Evolutionary conservation across 2,329 filamentous ascomycete species (phyloP).

Genomic region (Fusarium pseudocircinatum): DNA sequence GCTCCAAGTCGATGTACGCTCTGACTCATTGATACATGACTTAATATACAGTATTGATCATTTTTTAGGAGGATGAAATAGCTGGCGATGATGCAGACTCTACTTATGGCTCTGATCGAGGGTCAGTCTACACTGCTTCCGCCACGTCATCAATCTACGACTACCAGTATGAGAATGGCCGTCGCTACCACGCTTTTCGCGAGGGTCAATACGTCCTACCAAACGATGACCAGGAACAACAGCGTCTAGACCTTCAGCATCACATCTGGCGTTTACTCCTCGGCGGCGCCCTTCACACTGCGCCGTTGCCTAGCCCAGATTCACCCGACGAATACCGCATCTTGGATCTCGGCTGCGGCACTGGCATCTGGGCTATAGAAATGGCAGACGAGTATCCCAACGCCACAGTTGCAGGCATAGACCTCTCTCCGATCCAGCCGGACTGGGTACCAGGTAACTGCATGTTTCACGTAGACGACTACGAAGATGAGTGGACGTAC

Average conservation of each 20-base stretch:
- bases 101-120: slow-evolving; percentile 47
- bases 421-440: slow-evolving; percentile 68
- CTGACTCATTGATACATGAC: not conserved
- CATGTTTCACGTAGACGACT: slow-evolving; percentile 72
- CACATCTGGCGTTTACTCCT: slow-evolving; percentile 45
- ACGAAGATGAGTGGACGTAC: slow-evolving; percentile 58
- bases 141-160: slow-evolving; percentile 55
- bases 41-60: not conserved
- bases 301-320: slow-evolving; percentile 42
- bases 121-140: slow-evolving; percentile 46
- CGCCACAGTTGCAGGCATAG: slow-evolving; percentile 57
- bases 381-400: slow-evolving; percentile 59
- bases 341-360: slow-evolving; percentile 68
- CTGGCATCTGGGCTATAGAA: slow-evolving; percentile 69
- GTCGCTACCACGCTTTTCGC: slow-evolving; percentile 48
- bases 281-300: slow-evolving; percentile 34
- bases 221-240: slow-evolving; percentile 49
- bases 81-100: slow-evolving; percentile 45
- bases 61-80: slow-evolving; percentile 25
- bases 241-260: slow-evolving; percentile 52
- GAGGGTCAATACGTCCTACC: slow-evolving; percentile 44
- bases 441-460: slow-evolving; percentile 67
- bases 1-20: slow-evolving; percentile 30
- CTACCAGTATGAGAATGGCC: slow-evolving; percentile 49
- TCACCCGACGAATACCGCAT: slow-evolving; percentile 49